Conservation (phyloP, 148 eudicot species). For the Spergularia marina region DNA sequence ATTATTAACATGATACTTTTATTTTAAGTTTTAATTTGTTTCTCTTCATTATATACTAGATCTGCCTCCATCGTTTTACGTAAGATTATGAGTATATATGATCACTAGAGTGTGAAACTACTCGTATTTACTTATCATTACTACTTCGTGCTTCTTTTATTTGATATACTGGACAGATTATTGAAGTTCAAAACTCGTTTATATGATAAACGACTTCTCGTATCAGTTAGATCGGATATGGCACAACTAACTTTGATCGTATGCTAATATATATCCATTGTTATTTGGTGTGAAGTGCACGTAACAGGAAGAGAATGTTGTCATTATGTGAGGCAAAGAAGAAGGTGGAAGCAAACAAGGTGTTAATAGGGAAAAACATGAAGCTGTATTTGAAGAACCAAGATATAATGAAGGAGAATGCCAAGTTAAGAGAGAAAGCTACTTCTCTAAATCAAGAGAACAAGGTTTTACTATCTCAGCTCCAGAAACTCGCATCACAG, state of each 20-base stretch:
- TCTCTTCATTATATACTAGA: no score
- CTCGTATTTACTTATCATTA: no score
- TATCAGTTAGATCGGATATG: no score
- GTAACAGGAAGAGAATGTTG: conserved; percentile 25
- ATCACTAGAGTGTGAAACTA: no score
- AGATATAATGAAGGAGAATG: conserved; percentile 51
- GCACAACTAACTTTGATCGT: not conserved
- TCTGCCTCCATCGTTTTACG: no score
- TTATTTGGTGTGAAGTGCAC: not conserved
- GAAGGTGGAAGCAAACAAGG: conserved; percentile 30
- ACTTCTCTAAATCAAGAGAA: conserved; percentile 49
- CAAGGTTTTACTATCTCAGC: conserved; percentile 38
- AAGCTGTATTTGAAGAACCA: conserved; percentile 44
- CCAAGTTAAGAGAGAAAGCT: conserved; percentile 47
- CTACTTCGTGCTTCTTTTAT: not conserved
- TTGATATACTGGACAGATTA: no score
- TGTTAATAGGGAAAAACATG: conserved; percentile 46
- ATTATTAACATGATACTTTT: not conserved
- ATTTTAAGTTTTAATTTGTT: not conserved
- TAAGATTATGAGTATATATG: no score
- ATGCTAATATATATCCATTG: not conserved
- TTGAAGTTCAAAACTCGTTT: no score
- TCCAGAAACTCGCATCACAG: conserved; percentile 21
- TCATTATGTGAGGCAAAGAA: conserved; percentile 12
- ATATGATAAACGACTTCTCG: no score